Base-by-base conservation (phyloP, 352 stramenopile genomes). In the Globisporangium abappressorium region DNA sequence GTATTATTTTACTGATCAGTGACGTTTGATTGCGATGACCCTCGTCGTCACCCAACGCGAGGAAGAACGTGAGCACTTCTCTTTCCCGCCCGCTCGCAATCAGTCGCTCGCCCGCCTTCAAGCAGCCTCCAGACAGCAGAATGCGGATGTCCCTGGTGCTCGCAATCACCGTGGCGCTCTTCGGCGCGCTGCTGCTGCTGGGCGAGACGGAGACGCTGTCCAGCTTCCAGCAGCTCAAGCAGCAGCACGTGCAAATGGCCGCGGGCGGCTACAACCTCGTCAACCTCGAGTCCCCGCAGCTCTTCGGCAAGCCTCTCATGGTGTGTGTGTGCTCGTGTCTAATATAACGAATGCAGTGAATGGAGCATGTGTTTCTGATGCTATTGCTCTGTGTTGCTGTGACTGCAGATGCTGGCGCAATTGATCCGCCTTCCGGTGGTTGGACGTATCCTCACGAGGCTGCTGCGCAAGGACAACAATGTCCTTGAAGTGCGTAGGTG, bases 401-500 rank as follows among this genome's bases (percentile, higher is more conserved):
- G 11, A 18, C 15, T 11, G n/a, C 15, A 59, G 61, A 12, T 58
- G 9, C 33, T 88, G 64, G 84, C 78, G 18, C 81, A 78, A 11
- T 22, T 88, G 22, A 61, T 73, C 33, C 82, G 79, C 41, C 68
- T 80, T 55, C 81, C 78, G 0, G 79, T 86, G 22, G 22, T 92
- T 8, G 82, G 80, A 7, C 70, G 75, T 20, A 76, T 90, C 49
- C 30, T 92, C 24, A 72, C 71, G 69, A 78, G 78, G 62, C 64
- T 82, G 43, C 56, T 91, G 46, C 69, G 71, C 41, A 79, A 77
- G 18, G 82, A 89, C 33, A 92, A 92, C 69, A 78, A 87, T 14
- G 84, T 91, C 68, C 28, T 89, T 53, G 71, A 82, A 55, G 77
- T 90, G 34, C 82, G 82, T 55, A 83, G 79, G 70, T 82, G 30